A percentile compares a stretch with the other conserved stretches of the same genome.
Conservation (phyloP, 1,284 basidiomycete genomes). For the Acaromyces ingoldii region DNA sequence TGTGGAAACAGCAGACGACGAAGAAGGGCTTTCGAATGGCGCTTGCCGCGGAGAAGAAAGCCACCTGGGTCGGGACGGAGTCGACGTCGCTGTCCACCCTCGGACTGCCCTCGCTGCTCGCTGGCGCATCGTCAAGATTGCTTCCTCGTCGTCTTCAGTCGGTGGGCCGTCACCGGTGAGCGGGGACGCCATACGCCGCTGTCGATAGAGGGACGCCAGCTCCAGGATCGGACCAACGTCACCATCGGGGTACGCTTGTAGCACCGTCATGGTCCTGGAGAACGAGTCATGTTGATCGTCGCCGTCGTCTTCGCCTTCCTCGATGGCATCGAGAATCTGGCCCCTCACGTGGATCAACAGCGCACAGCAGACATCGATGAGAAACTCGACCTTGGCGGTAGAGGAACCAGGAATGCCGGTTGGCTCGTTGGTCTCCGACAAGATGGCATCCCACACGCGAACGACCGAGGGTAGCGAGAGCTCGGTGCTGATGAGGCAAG, state of each 20-base stretch:
- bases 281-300: slow-evolving; percentile 28
- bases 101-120: slow-evolving; percentile 1
- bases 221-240: slow-evolving; percentile 40
- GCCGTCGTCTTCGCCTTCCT: slow-evolving; percentile 3
- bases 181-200: slow-evolving; percentile 35
- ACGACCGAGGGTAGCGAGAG: slow-evolving; percentile 37
- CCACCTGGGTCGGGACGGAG: neutral
- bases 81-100: slow-evolving; percentile 1
- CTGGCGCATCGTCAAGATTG: neutral
- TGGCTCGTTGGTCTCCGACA: slow-evolving; percentile 30
- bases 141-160: slow-evolving; percentile 19
- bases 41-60: neutral
- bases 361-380: slow-evolving; percentile 45
- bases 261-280: slow-evolving; percentile 24
- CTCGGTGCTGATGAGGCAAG: slow-evolving; percentile 42
- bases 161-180: slow-evolving; percentile 41
- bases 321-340: slow-evolving; percentile 12
- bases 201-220: slow-evolving; percentile 25
- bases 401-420: slow-evolving; percentile 2
- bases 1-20: neutral
- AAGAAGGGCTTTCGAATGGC: too few species aligned
- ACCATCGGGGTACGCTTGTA: slow-evolving; percentile 40
- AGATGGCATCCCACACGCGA: slow-evolving; percentile 43
- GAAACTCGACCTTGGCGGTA: slow-evolving; percentile 41
- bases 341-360: slow-evolving; percentile 34